Evolutionary conservation across 1,139 yeast species (phyloP), one percentile per base, ranked within the genome.

Genomic region (Geotrichum histeridarum): DNA sequence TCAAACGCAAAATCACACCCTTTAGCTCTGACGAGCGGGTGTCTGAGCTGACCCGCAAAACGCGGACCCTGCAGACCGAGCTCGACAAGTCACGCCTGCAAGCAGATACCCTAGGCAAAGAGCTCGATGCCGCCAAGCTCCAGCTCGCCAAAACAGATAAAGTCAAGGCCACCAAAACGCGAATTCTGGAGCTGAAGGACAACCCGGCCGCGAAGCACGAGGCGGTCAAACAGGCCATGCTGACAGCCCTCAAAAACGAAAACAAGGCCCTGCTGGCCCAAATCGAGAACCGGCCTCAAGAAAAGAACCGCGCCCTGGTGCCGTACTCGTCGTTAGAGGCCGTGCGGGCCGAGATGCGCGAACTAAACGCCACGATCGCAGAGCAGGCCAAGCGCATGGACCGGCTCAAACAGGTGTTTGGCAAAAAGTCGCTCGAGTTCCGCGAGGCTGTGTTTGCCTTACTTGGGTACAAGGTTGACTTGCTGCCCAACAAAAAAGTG

Each of bases 401-500:
- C 33, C 73, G 96, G 45, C 74, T 89, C 54, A 80, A 77, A 61
- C 82, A 83, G 59, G 78, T 81, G 12, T 89, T 82, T 65, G 71
- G 82, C n/a, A 78, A 79, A 56, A 86, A 86, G 66, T 83, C 94
- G n/a, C 72, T 77, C 41, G 94, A 87, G 64, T 83, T 87, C 53
- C 73, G 89, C 36, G 82, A 83, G 37, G 80, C 85, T 0, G 83
- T 89, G 0, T 81, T 84, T 50, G 77, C 83, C 11, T 75, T 86
- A 42, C 75, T 89, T 55, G 96, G 96, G 0, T 89, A 81, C 69
- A 78, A 80, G 37, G 73, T 90, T 31, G 95, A 87, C 64, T 84
- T 88, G 58, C 70, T 83, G 51, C 83, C 83, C 7, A 79, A 85
- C 41, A 77, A 81, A 31, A 84, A 84, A 63, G 80, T 89, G 43